These are phyloP conservation scores for Botryotinia globosa DNA, from an alignment of 2,329 filamentous ascomycete genomes.

Conservation along the genomic window DNA sequence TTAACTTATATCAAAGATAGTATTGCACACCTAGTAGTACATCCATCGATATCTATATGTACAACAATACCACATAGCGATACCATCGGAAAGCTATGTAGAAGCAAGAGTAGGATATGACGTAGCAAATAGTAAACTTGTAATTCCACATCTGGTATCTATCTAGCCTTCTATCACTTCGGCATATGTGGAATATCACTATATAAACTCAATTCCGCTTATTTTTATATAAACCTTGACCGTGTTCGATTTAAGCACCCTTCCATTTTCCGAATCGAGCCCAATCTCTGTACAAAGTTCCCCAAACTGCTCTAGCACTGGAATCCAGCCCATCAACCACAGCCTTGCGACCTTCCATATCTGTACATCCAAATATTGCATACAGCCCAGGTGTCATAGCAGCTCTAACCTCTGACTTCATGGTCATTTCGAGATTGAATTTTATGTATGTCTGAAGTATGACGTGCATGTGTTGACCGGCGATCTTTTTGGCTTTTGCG, in stretches of 20 bases:
- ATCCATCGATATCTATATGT: not conserved
- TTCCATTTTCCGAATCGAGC: slow-evolving; percentile 26
- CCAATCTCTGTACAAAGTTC: slow-evolving; percentile 57
- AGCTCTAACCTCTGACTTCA: slow-evolving; percentile 51
- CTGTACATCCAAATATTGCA: slow-evolving; percentile 47
- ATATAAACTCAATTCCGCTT: not conserved
- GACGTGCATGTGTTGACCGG: slow-evolving; percentile 60
- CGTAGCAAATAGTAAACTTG: not conserved
- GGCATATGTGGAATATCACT: not conserved
- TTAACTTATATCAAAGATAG: not conserved
- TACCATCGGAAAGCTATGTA: not conserved
- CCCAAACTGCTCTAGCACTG: slow-evolving; percentile 57
- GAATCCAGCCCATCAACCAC: slow-evolving; percentile 59
- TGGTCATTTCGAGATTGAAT: slow-evolving; percentile 56
- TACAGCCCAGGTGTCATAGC: slow-evolving; percentile 57
- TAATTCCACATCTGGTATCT: not conserved
- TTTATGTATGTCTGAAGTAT: slow-evolving; percentile 59
- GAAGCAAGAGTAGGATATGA: not conserved
- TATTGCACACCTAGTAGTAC: not conserved
- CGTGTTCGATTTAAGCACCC: not conserved
- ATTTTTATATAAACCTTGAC: not conserved
- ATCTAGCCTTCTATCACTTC: not conserved
- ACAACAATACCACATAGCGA: not conserved
- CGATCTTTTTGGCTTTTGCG: slow-evolving; percentile 58
- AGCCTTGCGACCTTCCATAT: slow-evolving; percentile 56